Evolutionary conservation across 2,329 filamentous ascomycete genomes (phyloP), one percentile per base, ranked within the genome.

Genomic region (Bipolaris bicolor): DNA sequence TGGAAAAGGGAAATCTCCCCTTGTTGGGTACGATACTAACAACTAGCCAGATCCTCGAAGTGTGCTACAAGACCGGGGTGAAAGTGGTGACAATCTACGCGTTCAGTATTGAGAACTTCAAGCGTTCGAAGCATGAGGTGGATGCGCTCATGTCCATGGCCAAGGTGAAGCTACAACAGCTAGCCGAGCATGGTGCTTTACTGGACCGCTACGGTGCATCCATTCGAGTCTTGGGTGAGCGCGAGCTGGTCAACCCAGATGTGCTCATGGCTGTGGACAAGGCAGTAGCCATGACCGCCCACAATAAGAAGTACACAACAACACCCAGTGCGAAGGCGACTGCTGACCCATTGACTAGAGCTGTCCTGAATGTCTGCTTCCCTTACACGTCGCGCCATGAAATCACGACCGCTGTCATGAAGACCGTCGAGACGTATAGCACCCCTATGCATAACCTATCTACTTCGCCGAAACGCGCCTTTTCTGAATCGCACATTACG

Each of bases 61-160:
- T 99, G 53, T 98, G 95, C 83, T 99, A 98, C 83, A 97, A 97
- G 76, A 92, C 90, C 57, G 95, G 95, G 52, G 94, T 99, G 62
- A 94, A 95, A 76, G 92, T 96, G 7, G 94, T 99, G 37, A 98
- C 95, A 3, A 92, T 99, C 62, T 99, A 98, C 76, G 95, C 95
- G 15, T 99, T 99, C 79, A 97, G 92, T 73, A 97, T 99, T 71
- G 95, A 99, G 79, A 99, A 99, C 80, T 99, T 97, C 82, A 97
- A 98, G 76, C 88, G 95, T 5, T 94, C 92, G 20, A 93, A 95
- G 77, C 95, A 96, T 77, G 95, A 99, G 77, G 95, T 99, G 7
- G 92, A 97, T 73, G 93, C 92, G 29, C 81, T 99, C 61, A 99
- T 99, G 95, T 90, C 96, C 73, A 92, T 99, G 83, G 94, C 94